Percentiles rank a stretch among this genome's conserved stretches.
Conservation (phyloP, 2,329 filamentous ascomycete species). For the Akanthomyces muscarius region DNA sequence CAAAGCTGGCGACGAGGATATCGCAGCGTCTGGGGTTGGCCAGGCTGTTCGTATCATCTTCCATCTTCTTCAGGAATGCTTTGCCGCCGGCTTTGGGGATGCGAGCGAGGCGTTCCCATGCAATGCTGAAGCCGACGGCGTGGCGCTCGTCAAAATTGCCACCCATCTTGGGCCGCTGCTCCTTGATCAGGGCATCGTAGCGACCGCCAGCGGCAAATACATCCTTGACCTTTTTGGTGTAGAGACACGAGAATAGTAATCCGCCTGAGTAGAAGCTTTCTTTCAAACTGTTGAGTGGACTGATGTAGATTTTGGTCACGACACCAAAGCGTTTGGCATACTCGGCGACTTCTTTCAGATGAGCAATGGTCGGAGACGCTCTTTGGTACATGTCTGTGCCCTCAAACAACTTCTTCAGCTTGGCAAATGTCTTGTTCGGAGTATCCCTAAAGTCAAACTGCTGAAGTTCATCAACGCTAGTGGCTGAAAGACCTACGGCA, state of each 20-base stretch:
- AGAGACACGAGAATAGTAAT: slow-evolving; percentile 84
- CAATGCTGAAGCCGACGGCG: slow-evolving; percentile 88
- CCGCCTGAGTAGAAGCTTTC: slow-evolving; percentile 86
- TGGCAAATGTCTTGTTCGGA: slow-evolving; percentile 53
- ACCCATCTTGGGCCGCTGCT: slow-evolving; percentile 69
- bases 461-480: slow-evolving; percentile 83
- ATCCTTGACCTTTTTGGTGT: slow-evolving; percentile 76
- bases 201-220: slow-evolving; percentile 91
- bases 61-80: slow-evolving; percentile 64
- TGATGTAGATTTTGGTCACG: slow-evolving; percentile 74
- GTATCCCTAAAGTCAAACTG: slow-evolving; percentile 82
- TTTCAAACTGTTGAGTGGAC: slow-evolving; percentile 81
- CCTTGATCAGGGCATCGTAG: slow-evolving; percentile 84
- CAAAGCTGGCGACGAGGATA: slow-evolving; percentile 84
- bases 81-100: slow-evolving; percentile 55
- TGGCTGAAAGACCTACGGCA: slow-evolving; percentile 76
- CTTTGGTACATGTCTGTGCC: slow-evolving; percentile 67
- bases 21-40: slow-evolving; percentile 72
- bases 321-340: slow-evolving; percentile 75
- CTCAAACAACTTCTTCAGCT: slow-evolving; percentile 57
- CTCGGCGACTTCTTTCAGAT: slow-evolving; percentile 72
- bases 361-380: slow-evolving; percentile 70
- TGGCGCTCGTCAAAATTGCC: slow-evolving; percentile 63
- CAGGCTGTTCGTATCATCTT: slow-evolving; percentile 57
- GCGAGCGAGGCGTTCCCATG: slow-evolving; percentile 76